Base-by-base conservation (phyloP, 768 basidiomycete species). In the Pisolithus microcarpus region DNA sequence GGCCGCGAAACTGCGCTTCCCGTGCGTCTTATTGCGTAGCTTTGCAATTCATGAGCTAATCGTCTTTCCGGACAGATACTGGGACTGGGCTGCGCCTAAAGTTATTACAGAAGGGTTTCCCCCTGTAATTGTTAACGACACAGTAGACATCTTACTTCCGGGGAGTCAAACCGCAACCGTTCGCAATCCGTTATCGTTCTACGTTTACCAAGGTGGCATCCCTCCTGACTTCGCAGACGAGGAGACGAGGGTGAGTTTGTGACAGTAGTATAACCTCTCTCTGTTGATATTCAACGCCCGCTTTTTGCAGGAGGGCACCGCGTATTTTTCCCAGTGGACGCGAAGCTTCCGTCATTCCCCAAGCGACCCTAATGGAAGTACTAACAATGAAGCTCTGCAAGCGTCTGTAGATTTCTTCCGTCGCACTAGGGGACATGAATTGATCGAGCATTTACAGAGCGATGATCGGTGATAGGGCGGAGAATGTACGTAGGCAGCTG, bases 71-170 rank as follows among this genome's bases (percentile, higher is more conserved):
- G 23, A 13, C 39, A 65, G 61, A 24, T 65, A 63, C 50, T 66
- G 65, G 62, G 62, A 66, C 48, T 66, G 65, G 63, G 64, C 57
- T 2, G 64, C 53, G 23, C 54, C 51, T 8, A 52, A 40, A 48
- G 58, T 64, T 16, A 49, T 49, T 10, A n/a, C 21, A 16, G 50
- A 59, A 21, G 61, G 64, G 1, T 39, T 65, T 4, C 59, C 64
- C 7, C 46, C 61, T 39, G 45, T 65, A 3, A 53, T 64, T 28
- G 52, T 52, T 34, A n/a, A 45, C 2, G 48, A 63, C 0, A 47
- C 51, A 23, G 19, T 64, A 18, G 18, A 43, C 2, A 46, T 64
- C n/a, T 15, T 46, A 18, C 43, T 46, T 23, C 19, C 46, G 7
- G 52, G 48, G 15, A 36, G 53, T 19, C 49, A 55, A 18, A 28